Evolutionary conservation across 1,139 yeast genomes (phyloP), one percentile per base, ranked within the genome.

Genomic region (Citeromyces siamensis): DNA sequence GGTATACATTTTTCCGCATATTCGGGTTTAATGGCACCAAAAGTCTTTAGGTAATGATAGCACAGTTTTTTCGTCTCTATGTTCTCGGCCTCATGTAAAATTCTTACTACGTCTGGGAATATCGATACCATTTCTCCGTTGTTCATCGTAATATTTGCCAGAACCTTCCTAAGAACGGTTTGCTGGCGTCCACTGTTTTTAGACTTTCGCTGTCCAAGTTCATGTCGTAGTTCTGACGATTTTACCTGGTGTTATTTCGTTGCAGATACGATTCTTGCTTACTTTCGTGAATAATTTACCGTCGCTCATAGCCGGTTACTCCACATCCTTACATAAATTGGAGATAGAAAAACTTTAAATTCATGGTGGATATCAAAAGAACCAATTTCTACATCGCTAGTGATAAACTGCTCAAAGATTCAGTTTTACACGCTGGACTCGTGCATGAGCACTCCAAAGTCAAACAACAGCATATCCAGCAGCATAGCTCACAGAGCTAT

Each of bases 401-500:
- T n/a, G n/a, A n/a, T n/a, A n/a, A n/a, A n/a, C n/a, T n/a, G n/a
- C n/a, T n/a, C n/a, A n/a, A n/a, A n/a, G n/a, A n/a, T n/a, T n/a
- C n/a, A n/a, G n/a, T n/a, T n/a, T n/a, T n/a, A n/a, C n/a, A n/a
- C n/a, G n/a, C n/a, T n/a, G n/a, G n/a, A n/a, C n/a, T n/a, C n/a
- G n/a, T n/a, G n/a, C n/a, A n/a, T n/a, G n/a, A n/a, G n/a, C n/a
- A n/a, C n/a, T n/a, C n/a, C n/a, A n/a, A n/a, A n/a, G n/a, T n/a
- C n/a, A n/a, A 26, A 7, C 33, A 7, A 59, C 52, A 8, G 73
- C 83, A 50, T 72, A 83, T 0, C 94, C 97, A 35, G 94, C 73
- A 1, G 93, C 95, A 53, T 90, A 90, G 41, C 94, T 80, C 34
- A 90, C 95, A 59, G 95, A 79, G 47, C 88, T 75, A 37, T 86